A percentile compares a stretch with the other conserved stretches of the same genome.
phyloP scores from a whole-genome alignment of 2,329 filamentous ascomycete species.

The Polytolypa hystricis region DNA sequence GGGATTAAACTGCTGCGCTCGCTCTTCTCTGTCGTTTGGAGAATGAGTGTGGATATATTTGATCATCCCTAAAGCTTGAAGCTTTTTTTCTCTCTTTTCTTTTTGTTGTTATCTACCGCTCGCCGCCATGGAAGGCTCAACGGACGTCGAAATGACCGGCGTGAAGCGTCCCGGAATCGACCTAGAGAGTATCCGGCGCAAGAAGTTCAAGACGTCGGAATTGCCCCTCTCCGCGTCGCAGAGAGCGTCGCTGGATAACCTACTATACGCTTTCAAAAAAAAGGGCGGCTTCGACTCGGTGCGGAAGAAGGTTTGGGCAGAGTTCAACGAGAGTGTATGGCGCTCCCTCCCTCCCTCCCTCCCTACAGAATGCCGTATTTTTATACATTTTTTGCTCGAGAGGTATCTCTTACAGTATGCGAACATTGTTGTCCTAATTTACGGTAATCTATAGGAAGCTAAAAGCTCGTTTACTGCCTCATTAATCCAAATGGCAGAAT shows the following conservation, averaged over 20 bases:
- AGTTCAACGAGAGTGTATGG: slow-evolving; percentile 45
- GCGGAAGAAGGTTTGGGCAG: slow-evolving; percentile 49
- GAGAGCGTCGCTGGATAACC: slow-evolving; percentile 47
- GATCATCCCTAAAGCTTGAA: too few species aligned
- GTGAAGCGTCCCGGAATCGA: slow-evolving; percentile 22
- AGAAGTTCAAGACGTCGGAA: slow-evolving; percentile 49
- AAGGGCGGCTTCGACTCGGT: slow-evolving; percentile 54
- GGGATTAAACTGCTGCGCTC: too few species aligned
- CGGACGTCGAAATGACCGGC: slow-evolving; percentile 17
- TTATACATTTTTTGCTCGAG: not conserved
- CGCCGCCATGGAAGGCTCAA: slow-evolving; percentile 26
- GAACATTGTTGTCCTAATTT: too few species aligned
- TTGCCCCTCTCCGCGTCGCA: slow-evolving; percentile 49
- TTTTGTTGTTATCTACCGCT: too few species aligned
- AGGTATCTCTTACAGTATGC: too few species aligned
- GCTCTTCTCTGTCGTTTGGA: too few species aligned
- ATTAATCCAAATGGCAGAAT: slow-evolving; percentile 45
- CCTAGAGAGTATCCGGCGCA: slow-evolving; percentile 25
- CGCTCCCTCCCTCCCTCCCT: slow-evolving; percentile 1
- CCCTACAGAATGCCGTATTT: not conserved
- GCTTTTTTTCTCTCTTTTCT: too few species aligned
- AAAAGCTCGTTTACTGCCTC: slow-evolving; percentile 42
- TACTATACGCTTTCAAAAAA: slow-evolving; percentile 55
- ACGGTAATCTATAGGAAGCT: slow-evolving; percentile 35
- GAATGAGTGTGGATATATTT: too few species aligned